These are phyloP conservation scores for Phialophora macrospora DNA, from an alignment of 2,329 filamentous ascomycete species.

Conservation along the genomic window DNA sequence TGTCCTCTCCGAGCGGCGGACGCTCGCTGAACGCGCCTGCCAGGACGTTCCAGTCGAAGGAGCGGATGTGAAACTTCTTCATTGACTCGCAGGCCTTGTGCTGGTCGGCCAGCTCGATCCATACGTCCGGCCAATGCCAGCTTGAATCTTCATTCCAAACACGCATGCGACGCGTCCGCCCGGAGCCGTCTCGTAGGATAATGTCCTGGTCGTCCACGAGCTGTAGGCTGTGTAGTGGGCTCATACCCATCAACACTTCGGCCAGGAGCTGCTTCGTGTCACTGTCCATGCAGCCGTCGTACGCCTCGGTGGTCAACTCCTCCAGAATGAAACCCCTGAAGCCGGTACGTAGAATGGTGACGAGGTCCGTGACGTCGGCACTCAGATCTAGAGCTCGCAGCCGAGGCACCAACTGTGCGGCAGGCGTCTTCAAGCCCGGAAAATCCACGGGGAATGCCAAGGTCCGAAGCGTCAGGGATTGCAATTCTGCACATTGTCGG, in stretches of 20 bases:
- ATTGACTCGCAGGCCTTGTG: slow-evolving; percentile 1
- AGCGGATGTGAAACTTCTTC: slow-evolving; percentile 3
- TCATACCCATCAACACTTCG: slow-evolving; percentile 1
- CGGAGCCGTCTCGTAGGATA: neutral
- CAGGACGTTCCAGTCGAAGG: slow-evolving; percentile 10
- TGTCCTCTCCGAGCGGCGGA: neutral
- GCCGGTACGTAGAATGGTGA: slow-evolving; percentile 3
- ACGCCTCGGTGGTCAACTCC: neutral
- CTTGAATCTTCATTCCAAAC: slow-evolving; percentile 4
- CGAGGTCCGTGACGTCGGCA: slow-evolving; percentile 1
- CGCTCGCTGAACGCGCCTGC: neutral
- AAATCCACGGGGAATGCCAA: neutral
- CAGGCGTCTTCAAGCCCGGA: neutral
- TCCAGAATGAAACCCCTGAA: neutral
- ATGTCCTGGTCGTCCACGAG: slow-evolving; percentile 7
- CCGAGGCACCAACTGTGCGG: neutral
- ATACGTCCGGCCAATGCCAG: neutral
- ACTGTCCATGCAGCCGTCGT: neutral
- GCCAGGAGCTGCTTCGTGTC: slow-evolving; percentile 4
- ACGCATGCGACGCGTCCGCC: neutral
- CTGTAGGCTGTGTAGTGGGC: neutral
- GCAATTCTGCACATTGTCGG: neutral
- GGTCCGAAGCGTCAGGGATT: neutral
- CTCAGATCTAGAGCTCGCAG: neutral
- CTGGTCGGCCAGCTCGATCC: neutral